These are phyloP conservation scores for Oryza meridionalis DNA, from an alignment of 176 grass and related monocot genomes.

Conservation along the genomic window DNA sequence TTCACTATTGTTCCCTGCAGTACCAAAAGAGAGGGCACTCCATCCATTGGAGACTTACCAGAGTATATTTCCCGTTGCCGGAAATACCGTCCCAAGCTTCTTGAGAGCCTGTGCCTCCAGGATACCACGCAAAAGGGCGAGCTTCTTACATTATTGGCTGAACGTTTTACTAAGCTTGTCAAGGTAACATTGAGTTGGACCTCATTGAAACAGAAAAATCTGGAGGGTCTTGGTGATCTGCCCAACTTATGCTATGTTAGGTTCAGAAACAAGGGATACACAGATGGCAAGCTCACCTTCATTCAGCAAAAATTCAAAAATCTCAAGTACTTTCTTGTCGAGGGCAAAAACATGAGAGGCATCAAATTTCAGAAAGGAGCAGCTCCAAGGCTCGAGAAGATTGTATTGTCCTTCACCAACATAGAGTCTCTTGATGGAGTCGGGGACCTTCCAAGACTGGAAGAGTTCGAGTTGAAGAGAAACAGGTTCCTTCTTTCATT, in stretches of 20 bases:
- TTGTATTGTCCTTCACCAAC: background rate
- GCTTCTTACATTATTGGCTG: background rate
- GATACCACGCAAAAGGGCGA: background rate
- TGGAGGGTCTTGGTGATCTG: background rate
- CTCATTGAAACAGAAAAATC: background rate
- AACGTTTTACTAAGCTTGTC: background rate
- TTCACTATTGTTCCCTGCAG: background rate
- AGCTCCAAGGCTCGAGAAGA: background rate
- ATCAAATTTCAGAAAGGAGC: background rate
- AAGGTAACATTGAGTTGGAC: slow-evolving; percentile 37
- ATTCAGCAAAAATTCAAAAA: background rate
- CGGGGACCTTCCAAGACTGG: no score
- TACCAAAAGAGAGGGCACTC: background rate
- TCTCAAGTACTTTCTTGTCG: slow-evolving; percentile 20
- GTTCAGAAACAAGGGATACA: background rate
- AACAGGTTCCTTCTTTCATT: no score
- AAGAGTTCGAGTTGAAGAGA: no score
- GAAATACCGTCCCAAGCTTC: background rate
- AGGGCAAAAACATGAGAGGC: background rate
- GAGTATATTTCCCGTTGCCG: background rate
- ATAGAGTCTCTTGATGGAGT: background rate
- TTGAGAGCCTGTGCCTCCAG: slow-evolving; percentile 30
- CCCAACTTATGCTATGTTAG: background rate
- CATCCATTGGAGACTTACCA: background rate
- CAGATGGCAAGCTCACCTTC: background rate